Percentiles rank a stretch among this genome's conserved stretches.
Conservation (phyloP, 306 rosid genomes). For the Myrica gale region DNA sequence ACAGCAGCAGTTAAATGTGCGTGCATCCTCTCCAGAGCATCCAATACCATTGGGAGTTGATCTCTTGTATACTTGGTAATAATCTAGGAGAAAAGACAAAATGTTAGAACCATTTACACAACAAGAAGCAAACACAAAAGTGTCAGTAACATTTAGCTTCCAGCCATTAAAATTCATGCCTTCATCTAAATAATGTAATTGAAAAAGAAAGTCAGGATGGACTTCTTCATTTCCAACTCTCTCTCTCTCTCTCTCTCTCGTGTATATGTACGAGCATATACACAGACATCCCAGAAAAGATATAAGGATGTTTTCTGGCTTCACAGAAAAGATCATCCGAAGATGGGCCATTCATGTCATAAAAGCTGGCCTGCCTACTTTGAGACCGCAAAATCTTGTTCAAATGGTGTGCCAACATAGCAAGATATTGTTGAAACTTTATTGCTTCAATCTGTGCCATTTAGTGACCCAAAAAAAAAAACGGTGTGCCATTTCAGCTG, state of each 20-base stretch:
- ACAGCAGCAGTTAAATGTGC: constrained; percentile 93
- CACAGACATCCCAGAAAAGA: neutral
- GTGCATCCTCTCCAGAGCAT: constrained; percentile 81
- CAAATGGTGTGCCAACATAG: neutral
- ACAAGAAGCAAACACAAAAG: constrained; percentile 22
- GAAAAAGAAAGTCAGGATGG: neutral
- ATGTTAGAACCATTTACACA: neutral
- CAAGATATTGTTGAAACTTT: neutral
- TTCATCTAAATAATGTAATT: neutral
- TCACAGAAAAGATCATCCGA: neutral
- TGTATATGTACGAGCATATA: neutral
- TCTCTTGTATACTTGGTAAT: constrained; percentile 65
- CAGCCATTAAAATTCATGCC: neutral
- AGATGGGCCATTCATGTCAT: neutral
- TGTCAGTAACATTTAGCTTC: constrained; percentile 11
- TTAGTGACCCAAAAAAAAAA: neutral
- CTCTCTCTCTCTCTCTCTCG: neutral
- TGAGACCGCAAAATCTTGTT: neutral
- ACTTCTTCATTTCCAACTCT: neutral
- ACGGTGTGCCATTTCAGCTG: neutral
- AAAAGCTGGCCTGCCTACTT: neutral
- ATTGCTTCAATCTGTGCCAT: neutral
- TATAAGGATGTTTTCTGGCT: neutral
- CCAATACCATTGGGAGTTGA: constrained; percentile 76
- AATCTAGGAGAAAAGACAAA: constrained; percentile 41